These are phyloP conservation scores for Iberis amara DNA, from an alignment of 441 rosid species.

Conservation along the genomic window DNA sequence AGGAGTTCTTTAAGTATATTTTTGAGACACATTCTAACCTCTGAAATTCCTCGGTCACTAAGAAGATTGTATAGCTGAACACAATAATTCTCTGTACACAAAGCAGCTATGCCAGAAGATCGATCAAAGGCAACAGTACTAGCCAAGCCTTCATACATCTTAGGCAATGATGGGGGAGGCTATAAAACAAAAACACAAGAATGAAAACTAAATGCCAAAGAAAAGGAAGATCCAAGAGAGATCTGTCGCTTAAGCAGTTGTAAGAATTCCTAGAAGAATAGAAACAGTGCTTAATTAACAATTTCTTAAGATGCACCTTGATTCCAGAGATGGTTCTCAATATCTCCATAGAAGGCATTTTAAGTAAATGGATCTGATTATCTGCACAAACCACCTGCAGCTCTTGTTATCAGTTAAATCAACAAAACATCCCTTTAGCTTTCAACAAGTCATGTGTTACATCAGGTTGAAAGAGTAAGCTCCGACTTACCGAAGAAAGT, in stretches of 20 bases:
- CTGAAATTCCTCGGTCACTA: constrained; percentile 71
- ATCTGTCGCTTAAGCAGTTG: background rate
- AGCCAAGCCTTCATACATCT: constrained; percentile 38
- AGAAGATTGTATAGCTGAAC: constrained; percentile 82
- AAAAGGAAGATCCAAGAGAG: constrained; percentile 10
- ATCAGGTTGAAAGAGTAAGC: constrained; percentile 3
- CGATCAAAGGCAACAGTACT: constrained; percentile 63
- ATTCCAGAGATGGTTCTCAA: constrained; percentile 81
- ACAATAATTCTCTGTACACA: constrained; percentile 70
- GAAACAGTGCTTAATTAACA: background rate
- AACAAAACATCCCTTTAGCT: constrained; percentile 3
- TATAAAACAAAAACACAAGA: constrained; percentile 34
- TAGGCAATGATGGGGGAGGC: constrained; percentile 71
- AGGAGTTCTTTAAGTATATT: background rate
- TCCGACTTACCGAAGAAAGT: constrained; percentile 71
- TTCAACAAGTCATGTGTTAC: constrained; percentile 7
- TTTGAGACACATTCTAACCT: constrained; percentile 45
- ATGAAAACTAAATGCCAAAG: constrained; percentile 11
- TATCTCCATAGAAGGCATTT: constrained; percentile 92
- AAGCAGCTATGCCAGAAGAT: constrained; percentile 67
- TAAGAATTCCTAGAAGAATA: too few relatives aligned
- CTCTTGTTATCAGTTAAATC: constrained; percentile 27
- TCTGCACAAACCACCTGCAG: constrained; percentile 92
- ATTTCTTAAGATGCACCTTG: constrained; percentile 51
- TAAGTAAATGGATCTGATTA: constrained; percentile 84